Evolutionary conservation across 371 early-diverging fungal genomes (phyloP).

Genomic region (Zopfochytrium polystomum): DNA sequence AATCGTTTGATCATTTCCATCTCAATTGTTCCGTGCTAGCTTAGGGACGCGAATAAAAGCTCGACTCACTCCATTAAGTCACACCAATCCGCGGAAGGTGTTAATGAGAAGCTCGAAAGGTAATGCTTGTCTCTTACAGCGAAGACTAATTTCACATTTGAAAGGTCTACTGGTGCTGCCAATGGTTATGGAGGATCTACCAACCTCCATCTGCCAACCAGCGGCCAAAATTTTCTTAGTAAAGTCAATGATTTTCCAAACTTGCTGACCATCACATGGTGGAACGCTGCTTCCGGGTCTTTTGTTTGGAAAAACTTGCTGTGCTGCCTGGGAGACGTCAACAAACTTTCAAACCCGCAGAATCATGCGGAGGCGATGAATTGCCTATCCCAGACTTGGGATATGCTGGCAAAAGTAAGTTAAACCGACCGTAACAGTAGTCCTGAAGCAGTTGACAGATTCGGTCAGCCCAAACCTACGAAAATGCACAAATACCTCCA

Average conservation of each 20-base stretch:
- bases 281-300: slow-evolving; percentile 46
- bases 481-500: slow-evolving; percentile 52
- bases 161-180: no score
- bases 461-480: slow-evolving; percentile 57
- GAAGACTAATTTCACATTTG: no score
- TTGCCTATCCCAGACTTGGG: slow-evolving; percentile 68
- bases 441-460: slow-evolving; percentile 30
- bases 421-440: neutral
- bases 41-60: no score
- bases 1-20: no score
- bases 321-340: slow-evolving; percentile 66
- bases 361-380: slow-evolving; percentile 68
- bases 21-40: no score
- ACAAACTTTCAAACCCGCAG: slow-evolving; percentile 58
- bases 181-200: no score
- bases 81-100: slow-evolving; percentile 29
- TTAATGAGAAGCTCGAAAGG: no score
- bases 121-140: no score
- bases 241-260: slow-evolving; percentile 45
- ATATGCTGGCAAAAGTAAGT: slow-evolving; percentile 50
- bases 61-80: slow-evolving; percentile 17
- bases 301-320: slow-evolving; percentile 69
- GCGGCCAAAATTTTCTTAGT: no score
- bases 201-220: no score
- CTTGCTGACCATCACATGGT: slow-evolving; percentile 33